Conservation (phyloP, 2,329 filamentous ascomycete genomes). For the Colletotrichum magnum region DNA sequence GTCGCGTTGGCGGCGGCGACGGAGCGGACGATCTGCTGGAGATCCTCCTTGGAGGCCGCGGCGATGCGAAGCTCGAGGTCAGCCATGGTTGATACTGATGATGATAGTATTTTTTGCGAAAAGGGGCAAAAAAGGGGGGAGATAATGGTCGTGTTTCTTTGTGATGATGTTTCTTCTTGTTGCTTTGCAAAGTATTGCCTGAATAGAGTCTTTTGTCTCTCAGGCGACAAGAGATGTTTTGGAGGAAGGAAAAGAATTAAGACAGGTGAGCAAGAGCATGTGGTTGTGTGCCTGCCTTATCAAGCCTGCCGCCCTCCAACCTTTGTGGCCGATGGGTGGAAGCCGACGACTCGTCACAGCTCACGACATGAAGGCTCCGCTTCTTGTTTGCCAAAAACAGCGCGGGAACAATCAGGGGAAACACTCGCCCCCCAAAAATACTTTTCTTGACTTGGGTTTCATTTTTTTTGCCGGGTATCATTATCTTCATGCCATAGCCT, state of each 20-base stretch:
- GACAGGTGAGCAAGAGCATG: slow-evolving; percentile 14
- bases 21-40: slow-evolving; percentile 18
- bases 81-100: background rate
- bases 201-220: background rate
- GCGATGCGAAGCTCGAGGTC: background rate
- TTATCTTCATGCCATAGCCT: slow-evolving; percentile 54
- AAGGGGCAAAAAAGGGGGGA: no score
- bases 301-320: slow-evolving; percentile 14
- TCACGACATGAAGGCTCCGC: slow-evolving; percentile 12
- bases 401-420: background rate
- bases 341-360: slow-evolving; percentile 7
- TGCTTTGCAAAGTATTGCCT: no score
- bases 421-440: background rate
- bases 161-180: background rate
- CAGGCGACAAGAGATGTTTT: background rate
- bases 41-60: slow-evolving; percentile 23
- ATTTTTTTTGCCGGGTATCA: slow-evolving; percentile 45
- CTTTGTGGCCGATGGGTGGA: background rate
- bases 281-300: slow-evolving; percentile 23
- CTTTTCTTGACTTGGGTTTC: slow-evolving; percentile 7
- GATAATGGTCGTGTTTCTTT: background rate
- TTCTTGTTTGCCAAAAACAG: background rate
- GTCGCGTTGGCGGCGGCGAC: slow-evolving; percentile 5
- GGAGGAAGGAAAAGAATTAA: background rate
- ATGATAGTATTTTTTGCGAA: no score